These are phyloP conservation scores for Hypomontagnella monticulosa DNA, from an alignment of 495 filamentous ascomycete genomes.

Conservation along the genomic window DNA sequence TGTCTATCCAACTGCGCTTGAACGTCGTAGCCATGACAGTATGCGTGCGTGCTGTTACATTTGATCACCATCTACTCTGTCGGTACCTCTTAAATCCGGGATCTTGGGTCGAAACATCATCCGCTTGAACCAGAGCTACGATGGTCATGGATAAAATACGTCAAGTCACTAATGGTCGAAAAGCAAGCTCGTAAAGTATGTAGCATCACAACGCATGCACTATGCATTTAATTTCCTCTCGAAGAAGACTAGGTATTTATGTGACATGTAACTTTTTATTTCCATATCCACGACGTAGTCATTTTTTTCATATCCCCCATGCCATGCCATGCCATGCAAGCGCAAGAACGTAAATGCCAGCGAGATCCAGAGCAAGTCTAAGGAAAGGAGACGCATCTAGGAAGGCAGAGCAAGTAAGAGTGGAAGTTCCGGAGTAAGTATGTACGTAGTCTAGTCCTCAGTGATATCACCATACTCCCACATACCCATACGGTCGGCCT, in stretches of 20 bases:
- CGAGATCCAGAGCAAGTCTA: background rate
- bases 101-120: no score
- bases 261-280: background rate
- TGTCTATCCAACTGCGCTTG: no score
- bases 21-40: no score
- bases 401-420: background rate
- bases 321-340: slow-evolving; percentile 28
- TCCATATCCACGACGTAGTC: slow-evolving; percentile 7
- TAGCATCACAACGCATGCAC: background rate
- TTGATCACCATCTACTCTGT: no score
- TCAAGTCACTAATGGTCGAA: background rate
- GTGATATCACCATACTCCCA: slow-evolving; percentile 98
- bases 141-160: no score
- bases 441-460: slow-evolving; percentile 69
- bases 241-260: slow-evolving; percentile 5
- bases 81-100: no score
- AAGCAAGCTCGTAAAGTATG: background rate
- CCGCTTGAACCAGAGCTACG: no score
- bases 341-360: slow-evolving; percentile 10
- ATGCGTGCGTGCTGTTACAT: no score
- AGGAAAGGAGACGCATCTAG: slow-evolving; percentile 6
- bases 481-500: slow-evolving; percentile 80
- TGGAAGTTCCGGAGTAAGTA: background rate
- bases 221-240: slow-evolving; percentile 10
- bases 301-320: slow-evolving; percentile 28